Conservation (phyloP, 2,329 filamentous ascomycete genomes). For the Cordyceps javanica region DNA sequence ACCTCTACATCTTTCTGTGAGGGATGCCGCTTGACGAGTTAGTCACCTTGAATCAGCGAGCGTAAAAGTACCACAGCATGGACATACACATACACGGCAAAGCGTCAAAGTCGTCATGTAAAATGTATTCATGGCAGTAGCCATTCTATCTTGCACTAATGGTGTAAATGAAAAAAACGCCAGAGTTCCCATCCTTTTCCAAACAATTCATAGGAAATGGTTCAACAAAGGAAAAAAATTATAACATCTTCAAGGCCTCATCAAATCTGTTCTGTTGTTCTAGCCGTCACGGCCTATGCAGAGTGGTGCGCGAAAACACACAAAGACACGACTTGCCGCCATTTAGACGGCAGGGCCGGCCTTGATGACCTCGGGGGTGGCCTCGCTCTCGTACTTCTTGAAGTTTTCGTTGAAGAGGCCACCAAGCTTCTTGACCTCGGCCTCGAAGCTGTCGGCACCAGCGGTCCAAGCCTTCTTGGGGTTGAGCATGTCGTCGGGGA, state of each 20-base stretch:
- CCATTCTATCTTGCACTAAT: slow-evolving; percentile 11
- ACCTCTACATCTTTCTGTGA: too few species aligned
- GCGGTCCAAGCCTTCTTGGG: slow-evolving; percentile 88
- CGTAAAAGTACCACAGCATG: too few species aligned
- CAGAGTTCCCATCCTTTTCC: slow-evolving; percentile 1
- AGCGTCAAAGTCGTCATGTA: neutral
- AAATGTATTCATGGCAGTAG: slow-evolving; percentile 9
- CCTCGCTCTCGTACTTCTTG: slow-evolving; percentile 84
- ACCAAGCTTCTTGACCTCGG: slow-evolving; percentile 86
- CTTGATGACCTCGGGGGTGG: slow-evolving; percentile 71
- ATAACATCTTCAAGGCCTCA: slow-evolving; percentile 2
- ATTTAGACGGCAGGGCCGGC: slow-evolving; percentile 46
- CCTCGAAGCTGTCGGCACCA: slow-evolving; percentile 72
- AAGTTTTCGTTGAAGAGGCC: slow-evolving; percentile 94
- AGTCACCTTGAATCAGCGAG: too few species aligned
- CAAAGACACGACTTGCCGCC: neutral
- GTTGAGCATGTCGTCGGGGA: slow-evolving; percentile 90
- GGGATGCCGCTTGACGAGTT: too few species aligned
- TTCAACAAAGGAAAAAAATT: slow-evolving; percentile 3
- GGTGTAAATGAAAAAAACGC: slow-evolving; percentile 13
- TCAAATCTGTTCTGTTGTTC: slow-evolving; percentile 13
- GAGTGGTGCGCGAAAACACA: slow-evolving; percentile 3
- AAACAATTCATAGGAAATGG: slow-evolving; percentile 4
- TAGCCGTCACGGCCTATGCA: slow-evolving; percentile 11
- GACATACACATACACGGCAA: neutral